Conservation (phyloP, 1,284 basidiomycete genomes). For the Cryptococcus hybrid region DNA sequence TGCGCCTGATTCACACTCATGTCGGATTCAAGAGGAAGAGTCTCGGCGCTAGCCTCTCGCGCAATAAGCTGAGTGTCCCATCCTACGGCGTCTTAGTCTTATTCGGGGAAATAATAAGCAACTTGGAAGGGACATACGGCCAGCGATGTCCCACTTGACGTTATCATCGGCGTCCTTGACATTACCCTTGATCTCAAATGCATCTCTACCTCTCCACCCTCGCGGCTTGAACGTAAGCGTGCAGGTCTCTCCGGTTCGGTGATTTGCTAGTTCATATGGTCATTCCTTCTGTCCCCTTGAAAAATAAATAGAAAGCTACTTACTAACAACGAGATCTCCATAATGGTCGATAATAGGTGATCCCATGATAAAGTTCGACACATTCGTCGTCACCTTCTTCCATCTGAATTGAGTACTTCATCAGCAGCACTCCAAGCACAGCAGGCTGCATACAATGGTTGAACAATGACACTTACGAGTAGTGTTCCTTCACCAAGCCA, state of each 20-base stretch:
- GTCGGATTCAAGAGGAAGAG: slow-evolving; percentile 58
- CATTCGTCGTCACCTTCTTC: slow-evolving; percentile 84
- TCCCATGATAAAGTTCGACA: slow-evolving; percentile 92
- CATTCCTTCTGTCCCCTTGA: background rate
- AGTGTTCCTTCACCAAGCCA: slow-evolving; percentile 46
- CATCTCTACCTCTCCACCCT: slow-evolving; percentile 89
- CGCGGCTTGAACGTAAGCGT: slow-evolving; percentile 92
- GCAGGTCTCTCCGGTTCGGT: slow-evolving; percentile 87
- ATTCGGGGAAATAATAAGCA: background rate
- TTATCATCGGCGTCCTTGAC: slow-evolving; percentile 69
- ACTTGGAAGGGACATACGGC: slow-evolving; percentile 51
- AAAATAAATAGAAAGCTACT: slow-evolving; percentile 6
- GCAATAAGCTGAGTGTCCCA: slow-evolving; percentile 96
- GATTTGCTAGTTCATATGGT: slow-evolving; percentile 65
- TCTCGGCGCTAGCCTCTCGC: slow-evolving; percentile 65
- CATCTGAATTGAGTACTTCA: slow-evolving; percentile 16
- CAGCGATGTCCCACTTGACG: slow-evolving; percentile 84
- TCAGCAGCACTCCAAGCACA: too few species aligned
- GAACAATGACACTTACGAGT: slow-evolving; percentile 24
- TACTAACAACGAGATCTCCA: slow-evolving; percentile 83
- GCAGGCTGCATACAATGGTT: too few species aligned
- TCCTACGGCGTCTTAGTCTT: slow-evolving; percentile 41
- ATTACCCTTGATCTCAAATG: slow-evolving; percentile 86
- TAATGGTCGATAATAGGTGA: slow-evolving; percentile 96
- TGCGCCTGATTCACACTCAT: slow-evolving; percentile 33